Base-by-base conservation (phyloP, 306 rosid genomes). In the Pueraria montana region DNA sequence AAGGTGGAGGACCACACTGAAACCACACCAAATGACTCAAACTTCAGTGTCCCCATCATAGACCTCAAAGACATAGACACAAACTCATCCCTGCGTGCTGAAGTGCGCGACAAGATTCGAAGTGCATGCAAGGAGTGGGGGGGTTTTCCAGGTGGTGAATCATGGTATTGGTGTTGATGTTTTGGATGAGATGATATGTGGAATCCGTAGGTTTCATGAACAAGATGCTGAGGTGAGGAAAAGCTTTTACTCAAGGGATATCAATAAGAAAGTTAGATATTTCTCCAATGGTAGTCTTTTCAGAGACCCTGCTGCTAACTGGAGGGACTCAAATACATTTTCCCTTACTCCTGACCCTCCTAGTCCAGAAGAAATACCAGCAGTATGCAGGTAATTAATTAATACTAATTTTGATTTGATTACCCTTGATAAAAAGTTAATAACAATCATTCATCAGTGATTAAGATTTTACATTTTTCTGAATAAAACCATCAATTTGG, bases 71-170 rank as follows among this genome's bases (percentile, higher is more conserved):
- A 74, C 32, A 55, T 86, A 6, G 4, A 55, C n/a, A 17, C 24
- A 9, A 68, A 80, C 6, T 5, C 78, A 23, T 1, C 4, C 8
- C 1, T 4, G 0, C 81, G 49, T 2, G 18, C 0, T n/a, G 17
- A 79, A 32, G 63, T 46, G 3, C 17, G 74, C 43, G 77, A 73
- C 16, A 23, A 81, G 74, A 64, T 82, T 24, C 20, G 49, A 3
- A 21, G 67, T 18, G 79, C 87, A 8, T 65, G 66, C 11, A 63
- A 79, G 32, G 46, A 56, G 6, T 90, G n/a, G 81, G 84, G 88
- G 92, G 0, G 84, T 90, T 62, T 90, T 90, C 16, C 89, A 84
- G 16, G 80, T 90, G 9, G 61, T 88, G 10, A 86, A 90, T 67
- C 89, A 90, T 64, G 93, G 90, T 61, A 70, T 90, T 48, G 74